These are phyloP conservation scores for Coemansia sp. DNA, from an alignment of 192 early-diverging fungal species.

Conservation along the genomic window DNA sequence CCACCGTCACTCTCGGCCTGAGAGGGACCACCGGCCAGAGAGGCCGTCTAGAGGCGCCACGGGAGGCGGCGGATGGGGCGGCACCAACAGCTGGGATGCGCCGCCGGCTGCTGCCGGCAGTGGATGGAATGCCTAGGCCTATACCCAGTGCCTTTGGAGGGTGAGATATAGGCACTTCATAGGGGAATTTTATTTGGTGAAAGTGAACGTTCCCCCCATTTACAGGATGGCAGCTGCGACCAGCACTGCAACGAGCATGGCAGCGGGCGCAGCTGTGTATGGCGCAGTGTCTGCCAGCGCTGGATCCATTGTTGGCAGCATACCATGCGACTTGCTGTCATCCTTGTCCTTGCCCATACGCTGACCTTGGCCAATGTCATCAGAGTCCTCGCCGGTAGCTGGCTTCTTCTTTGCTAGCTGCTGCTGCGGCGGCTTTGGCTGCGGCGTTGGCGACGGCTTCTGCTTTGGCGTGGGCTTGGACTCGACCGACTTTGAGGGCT, in stretches of 20 bases:
- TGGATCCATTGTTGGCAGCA: constrained; percentile 45
- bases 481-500: not conserved
- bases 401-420: not conserved
- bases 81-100: constrained; percentile 6
- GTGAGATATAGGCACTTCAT: no score
- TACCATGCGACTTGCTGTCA: constrained; percentile 15
- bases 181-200: not conserved
- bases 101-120: not conserved
- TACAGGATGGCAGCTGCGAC: not conserved
- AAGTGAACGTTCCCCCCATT: no score
- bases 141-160: no score
- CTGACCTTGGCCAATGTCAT: no score
- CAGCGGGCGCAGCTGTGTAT: not conserved
- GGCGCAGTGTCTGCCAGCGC: constrained; percentile 24
- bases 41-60: not conserved
- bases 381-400: not conserved
- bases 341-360: not conserved
- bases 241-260: not conserved
- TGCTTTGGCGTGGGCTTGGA: constrained; percentile 2
- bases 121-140: constrained; percentile 22
- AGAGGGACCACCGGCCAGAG: not conserved
- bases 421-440: not conserved
- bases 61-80: constrained; percentile 5
- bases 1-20: not conserved
- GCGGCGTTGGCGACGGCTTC: constrained; percentile 1